These are phyloP conservation scores for Leccinum uliginosum DNA, from an alignment of 768 basidiomycete genomes.

Conservation along the genomic window DNA sequence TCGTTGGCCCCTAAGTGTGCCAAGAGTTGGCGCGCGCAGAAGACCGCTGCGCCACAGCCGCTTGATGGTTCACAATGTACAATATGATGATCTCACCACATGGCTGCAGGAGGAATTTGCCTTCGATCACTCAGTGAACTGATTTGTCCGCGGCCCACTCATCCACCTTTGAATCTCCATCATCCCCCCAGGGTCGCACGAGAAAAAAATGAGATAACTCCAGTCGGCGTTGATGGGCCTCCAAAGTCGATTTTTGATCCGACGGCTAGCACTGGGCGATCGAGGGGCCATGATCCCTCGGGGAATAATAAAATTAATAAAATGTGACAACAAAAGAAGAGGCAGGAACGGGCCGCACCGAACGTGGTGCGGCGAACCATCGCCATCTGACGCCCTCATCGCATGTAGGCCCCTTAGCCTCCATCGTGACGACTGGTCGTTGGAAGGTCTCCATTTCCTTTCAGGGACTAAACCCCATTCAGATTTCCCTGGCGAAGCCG, in stretches of 20 bases:
- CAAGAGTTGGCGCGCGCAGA: neutral
- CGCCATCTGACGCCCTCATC: constrained; percentile 2
- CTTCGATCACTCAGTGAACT: neutral
- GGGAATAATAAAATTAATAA: neutral
- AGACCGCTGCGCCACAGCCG: constrained; percentile 12
- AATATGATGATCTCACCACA: neutral
- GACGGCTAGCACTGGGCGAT: constrained; percentile 6
- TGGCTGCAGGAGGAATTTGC: neutral
- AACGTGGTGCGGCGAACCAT: constrained; percentile 6
- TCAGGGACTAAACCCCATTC: constrained; percentile 15
- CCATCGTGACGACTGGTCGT: constrained; percentile 1
- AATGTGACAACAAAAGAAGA: neutral
- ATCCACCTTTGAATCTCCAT: neutral
- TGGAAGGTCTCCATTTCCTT: constrained; percentile 2
- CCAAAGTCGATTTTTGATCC: constrained; percentile 7
- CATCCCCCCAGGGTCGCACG: neutral
- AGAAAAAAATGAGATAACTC: neutral
- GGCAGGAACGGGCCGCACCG: neutral
- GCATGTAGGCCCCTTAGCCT: constrained; percentile 1
- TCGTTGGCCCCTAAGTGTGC: neutral
- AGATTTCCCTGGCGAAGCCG: constrained; percentile 7
- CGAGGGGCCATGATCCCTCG: constrained; percentile 1
- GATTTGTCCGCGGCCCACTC: constrained; percentile 12
- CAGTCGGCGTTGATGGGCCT: neutral
- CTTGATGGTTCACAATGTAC: neutral